Conservation (phyloP, 1,284 basidiomycete genomes). For the Ceratobasidium sp. region DNA sequence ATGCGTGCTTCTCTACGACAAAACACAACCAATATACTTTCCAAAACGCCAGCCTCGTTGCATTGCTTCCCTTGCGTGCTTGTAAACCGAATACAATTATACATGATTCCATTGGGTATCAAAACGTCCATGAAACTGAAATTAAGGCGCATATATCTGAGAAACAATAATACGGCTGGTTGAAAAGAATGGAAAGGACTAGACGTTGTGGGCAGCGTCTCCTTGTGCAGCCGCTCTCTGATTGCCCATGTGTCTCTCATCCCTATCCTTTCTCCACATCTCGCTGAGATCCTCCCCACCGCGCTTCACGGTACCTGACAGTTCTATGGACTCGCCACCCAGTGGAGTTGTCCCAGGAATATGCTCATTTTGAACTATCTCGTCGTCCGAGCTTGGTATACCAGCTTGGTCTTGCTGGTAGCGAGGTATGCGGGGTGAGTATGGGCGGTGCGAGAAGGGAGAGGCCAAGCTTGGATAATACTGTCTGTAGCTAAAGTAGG, state of each 20-base stretch:
- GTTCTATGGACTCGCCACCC: constrained; percentile 28
- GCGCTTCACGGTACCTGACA: constrained; percentile 37
- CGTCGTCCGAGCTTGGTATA: constrained; percentile 21
- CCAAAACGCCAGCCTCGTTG: too few relatives aligned
- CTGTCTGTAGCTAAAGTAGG: constrained; percentile 85
- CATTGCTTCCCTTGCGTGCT: background rate
- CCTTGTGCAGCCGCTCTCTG: background rate
- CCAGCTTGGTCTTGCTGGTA: constrained; percentile 26
- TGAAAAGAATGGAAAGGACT: background rate
- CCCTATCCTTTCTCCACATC: constrained; percentile 28
- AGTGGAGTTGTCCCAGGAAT: background rate
- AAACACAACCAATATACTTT: background rate
- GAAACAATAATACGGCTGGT: background rate
- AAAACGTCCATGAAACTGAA: background rate
- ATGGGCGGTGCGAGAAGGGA: constrained; percentile 63
- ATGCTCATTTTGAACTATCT: background rate
- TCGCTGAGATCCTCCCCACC: constrained; percentile 31
- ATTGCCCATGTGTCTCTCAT: background rate
- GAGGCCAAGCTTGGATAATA: constrained; percentile 76
- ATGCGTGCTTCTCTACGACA: too few relatives aligned
- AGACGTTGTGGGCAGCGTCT: constrained; percentile 26
- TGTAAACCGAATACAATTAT: background rate
- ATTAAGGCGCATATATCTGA: background rate
- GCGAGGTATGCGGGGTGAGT: constrained; percentile 35
- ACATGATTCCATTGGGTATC: constrained; percentile 1